Percentiles rank a stretch among this genome's conserved stretches.
These are phyloP conservation scores for Citrus australasica DNA, from an alignment of 345 rosid genomes.

Conservation along the genomic window DNA sequence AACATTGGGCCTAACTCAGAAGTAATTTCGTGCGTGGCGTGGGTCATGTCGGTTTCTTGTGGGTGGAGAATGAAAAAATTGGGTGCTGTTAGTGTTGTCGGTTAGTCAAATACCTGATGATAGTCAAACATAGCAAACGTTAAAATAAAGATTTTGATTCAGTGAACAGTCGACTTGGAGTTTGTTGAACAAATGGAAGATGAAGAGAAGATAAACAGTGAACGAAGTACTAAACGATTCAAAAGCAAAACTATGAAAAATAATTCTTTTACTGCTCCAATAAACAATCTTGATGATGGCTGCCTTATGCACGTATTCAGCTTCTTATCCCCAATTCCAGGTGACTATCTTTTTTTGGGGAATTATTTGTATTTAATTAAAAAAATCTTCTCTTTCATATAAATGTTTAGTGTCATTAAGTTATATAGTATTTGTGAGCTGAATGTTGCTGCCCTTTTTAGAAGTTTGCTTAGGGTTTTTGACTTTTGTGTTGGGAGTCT, in stretches of 20 bases:
- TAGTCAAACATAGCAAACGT: too few species aligned
- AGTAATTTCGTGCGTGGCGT: neutral
- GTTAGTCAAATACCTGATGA: neutral
- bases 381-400: neutral
- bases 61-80: neutral
- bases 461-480: neutral
- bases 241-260: neutral
- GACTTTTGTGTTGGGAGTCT: too few species aligned
- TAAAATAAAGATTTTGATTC: neutral
- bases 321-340: conserved; percentile 91
- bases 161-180: neutral
- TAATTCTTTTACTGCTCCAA: conserved; percentile 25
- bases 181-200: neutral
- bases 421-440: neutral
- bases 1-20: too few species aligned
- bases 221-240: neutral
- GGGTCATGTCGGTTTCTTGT: neutral
- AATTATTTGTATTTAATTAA: neutral
- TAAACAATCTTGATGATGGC: conserved; percentile 92
- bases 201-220: neutral
- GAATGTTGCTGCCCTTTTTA: neutral
- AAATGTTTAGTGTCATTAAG: neutral
- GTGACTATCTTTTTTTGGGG: conserved; percentile 17
- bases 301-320: conserved; percentile 98
- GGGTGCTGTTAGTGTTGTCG: neutral